Evolutionary conservation across 2,329 filamentous ascomycete genomes (phyloP).

Genomic region (Pseudogymnoascus sp.): DNA sequence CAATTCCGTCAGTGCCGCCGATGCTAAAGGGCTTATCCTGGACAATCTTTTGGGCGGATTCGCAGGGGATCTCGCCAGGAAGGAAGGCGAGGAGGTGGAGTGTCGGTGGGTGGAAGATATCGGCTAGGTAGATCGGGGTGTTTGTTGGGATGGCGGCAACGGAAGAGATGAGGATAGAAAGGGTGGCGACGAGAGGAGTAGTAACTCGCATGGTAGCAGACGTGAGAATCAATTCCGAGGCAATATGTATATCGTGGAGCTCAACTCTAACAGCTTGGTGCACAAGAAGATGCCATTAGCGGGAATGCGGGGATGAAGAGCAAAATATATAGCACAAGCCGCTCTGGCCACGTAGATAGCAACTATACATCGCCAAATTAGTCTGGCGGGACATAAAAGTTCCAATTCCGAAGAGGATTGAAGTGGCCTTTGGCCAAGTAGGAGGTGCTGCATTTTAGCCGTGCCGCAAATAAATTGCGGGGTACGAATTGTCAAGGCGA

Average conservation of each 20-base stretch:
- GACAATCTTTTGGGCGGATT: background rate
- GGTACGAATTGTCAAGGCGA: background rate
- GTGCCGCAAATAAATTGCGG: constrained; percentile 3
- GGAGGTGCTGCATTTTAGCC: background rate
- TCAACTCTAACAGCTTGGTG: background rate
- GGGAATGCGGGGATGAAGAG: background rate
- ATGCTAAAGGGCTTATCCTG: background rate
- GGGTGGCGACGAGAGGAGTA: background rate
- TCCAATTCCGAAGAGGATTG: background rate
- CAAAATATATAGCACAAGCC: background rate
- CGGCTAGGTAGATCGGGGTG: constrained; percentile 5
- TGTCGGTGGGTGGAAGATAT: background rate
- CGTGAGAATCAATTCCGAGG: background rate
- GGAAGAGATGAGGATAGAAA: background rate
- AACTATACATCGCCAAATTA: background rate
- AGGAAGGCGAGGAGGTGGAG: background rate
- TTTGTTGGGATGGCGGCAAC: background rate
- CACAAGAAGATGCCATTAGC: background rate
- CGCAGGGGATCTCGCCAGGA: background rate
- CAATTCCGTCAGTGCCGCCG: background rate
- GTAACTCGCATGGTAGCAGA: background rate
- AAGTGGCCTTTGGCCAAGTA: background rate
- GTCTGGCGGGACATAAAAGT: background rate
- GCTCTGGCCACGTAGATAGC: constrained; percentile 3
- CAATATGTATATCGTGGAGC: background rate